These are phyloP conservation scores for Leptodermis oblonga DNA, from an alignment of 257 asterid species.

Conservation along the genomic window DNA sequence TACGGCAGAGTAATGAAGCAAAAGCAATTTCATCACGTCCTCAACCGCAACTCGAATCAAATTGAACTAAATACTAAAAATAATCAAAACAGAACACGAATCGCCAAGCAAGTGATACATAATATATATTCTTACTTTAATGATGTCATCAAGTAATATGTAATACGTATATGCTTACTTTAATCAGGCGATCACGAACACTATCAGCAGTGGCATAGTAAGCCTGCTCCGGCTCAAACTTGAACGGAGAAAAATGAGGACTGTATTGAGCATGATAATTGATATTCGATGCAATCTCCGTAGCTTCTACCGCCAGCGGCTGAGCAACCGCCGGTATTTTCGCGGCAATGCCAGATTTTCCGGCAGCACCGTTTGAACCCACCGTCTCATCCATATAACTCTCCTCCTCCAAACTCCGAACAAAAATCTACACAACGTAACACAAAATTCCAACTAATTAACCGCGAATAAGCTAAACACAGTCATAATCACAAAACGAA, in stretches of 20 bases:
- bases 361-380: slow-evolving; percentile 34
- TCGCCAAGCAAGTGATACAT: background rate
- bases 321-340: slow-evolving; percentile 61
- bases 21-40: background rate
- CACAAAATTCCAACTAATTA: background rate
- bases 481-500: background rate
- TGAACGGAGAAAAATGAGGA: slow-evolving; percentile 93
- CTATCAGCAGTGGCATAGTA: slow-evolving; percentile 95
- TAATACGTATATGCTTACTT: slow-evolving; percentile 37
- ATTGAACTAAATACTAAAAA: background rate
- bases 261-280: slow-evolving; percentile 76
- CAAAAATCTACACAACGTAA: background rate
- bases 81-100: background rate
- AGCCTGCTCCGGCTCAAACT: slow-evolving; percentile 92
- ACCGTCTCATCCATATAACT: slow-evolving; percentile 41
- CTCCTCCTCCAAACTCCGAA: background rate
- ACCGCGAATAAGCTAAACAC: background rate
- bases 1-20: background rate
- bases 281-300: slow-evolving; percentile 84
- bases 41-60: background rate
- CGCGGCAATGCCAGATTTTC: slow-evolving; percentile 28
- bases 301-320: slow-evolving; percentile 60
- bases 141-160: background rate
- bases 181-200: slow-evolving; percentile 80
- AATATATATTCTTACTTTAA: too few relatives aligned